Base-by-base conservation (phyloP, 2,329 filamentous ascomycete species). In the Daldinia sp. region DNA sequence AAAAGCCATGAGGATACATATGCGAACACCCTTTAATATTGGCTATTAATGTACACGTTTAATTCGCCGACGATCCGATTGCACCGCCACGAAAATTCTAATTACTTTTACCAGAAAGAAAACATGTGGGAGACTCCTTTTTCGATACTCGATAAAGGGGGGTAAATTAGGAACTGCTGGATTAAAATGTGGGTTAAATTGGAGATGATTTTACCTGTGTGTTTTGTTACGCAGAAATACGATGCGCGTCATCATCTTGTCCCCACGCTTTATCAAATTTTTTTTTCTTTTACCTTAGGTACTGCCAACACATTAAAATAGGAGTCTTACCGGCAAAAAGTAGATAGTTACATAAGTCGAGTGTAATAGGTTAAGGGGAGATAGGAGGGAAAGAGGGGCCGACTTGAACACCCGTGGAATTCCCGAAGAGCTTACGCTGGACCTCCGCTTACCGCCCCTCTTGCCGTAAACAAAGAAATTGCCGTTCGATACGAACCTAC, bases 11-110 rank as follows among this genome's bases (percentile, higher is more conserved):
- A 60, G 48, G 60, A 55, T 58, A 60, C 50, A 66, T 46, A 70
- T 68, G 61, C 63, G 41, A 64, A 44, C 53, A 70, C 46, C 68
- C 68, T 68, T 67, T 56, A 63, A 63, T 67, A 67, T 63, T 67
- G 51, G 13, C 18, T 61, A 37, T 26, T n/a, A 33, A 18, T 13
- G 18, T 64, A 28, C 53, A 51, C 6, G 10, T 56, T 48, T 37
- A 41, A 70, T 67, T 65, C 46, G 60, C 26, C 28, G 50, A 18
- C 23, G 33, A 28, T 54, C 53, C 60, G 28, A 54, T 30, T 60
- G 64, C 67, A 69, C 67, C 37, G 67, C 67, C 67, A 67, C 67
- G 48, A 39, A 46, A 15, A 13, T 48, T 48, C 7, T 18, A 56
- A 37, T 42, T 60, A 33, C n/a, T 9, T 51, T 51, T 51, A 33